Percentiles rank a stretch among this genome's conserved stretches.
Conservation (phyloP, 495 filamentous ascomycete genomes). For the Neurospora sp. region DNA sequence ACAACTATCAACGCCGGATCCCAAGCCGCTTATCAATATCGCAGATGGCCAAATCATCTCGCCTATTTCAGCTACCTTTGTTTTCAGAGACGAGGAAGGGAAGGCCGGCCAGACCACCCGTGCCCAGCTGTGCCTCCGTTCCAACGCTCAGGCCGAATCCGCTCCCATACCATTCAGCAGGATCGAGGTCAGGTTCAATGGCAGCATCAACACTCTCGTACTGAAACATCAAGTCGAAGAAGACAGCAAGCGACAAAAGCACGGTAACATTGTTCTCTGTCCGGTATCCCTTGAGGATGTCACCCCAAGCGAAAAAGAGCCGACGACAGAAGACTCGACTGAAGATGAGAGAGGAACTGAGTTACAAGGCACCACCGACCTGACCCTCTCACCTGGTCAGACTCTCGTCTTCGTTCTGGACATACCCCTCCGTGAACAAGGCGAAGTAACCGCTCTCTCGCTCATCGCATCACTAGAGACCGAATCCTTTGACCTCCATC, state of each 20-base stretch:
- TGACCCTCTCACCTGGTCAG: constrained; percentile 59
- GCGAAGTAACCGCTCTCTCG: constrained; percentile 55
- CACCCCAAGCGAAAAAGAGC: constrained; percentile 11
- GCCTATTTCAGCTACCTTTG: constrained; percentile 60
- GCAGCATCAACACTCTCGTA: constrained; percentile 51
- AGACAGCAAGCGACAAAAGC: not conserved
- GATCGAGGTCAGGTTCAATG: constrained; percentile 58
- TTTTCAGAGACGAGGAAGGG: constrained; percentile 63
- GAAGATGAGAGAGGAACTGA: constrained; percentile 11
- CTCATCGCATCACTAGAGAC: constrained; percentile 53
- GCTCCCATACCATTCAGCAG: constrained; percentile 53
- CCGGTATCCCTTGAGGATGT: constrained; percentile 5
- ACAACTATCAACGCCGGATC: constrained; percentile 40
- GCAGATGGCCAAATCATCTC: constrained; percentile 58
- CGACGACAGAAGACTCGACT: constrained; percentile 16
- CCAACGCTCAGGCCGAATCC: constrained; percentile 52
- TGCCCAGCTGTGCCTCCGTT: constrained; percentile 65
- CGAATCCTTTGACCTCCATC: constrained; percentile 57
- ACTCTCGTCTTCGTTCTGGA: constrained; percentile 62
- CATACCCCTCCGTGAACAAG: constrained; percentile 69
- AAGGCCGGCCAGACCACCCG: constrained; percentile 71
- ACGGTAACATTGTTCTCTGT: constrained; percentile 5
- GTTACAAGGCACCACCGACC: constrained; percentile 48
- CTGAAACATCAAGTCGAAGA: constrained; percentile 26
- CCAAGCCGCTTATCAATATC: constrained; percentile 55